Conservation (phyloP, 805 yeast genomes). For the Suhomyces sp. region DNA sequence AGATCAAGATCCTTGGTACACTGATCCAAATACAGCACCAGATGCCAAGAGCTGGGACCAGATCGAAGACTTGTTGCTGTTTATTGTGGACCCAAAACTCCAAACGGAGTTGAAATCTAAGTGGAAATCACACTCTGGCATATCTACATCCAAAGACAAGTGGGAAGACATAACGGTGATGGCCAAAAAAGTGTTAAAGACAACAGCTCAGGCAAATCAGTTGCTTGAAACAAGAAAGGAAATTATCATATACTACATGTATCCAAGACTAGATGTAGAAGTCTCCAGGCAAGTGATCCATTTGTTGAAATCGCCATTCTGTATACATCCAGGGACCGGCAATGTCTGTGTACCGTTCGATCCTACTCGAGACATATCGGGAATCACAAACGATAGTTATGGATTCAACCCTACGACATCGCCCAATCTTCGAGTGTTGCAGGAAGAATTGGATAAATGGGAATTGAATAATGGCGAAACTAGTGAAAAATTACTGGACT, state of each 20-base stretch:
- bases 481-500: conserved; percentile 35
- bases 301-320: conserved; percentile 91
- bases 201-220: conserved; percentile 43
- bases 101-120: conserved; percentile 49
- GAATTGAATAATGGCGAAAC: conserved; percentile 31
- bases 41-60: conserved; percentile 48
- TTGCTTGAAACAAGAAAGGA: conserved; percentile 77
- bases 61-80: conserved; percentile 54
- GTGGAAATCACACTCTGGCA: conserved; percentile 47
- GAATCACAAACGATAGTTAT: conserved; percentile 34
- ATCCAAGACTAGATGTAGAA: conserved; percentile 91
- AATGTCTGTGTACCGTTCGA: conserved; percentile 90
- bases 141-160: conserved; percentile 53
- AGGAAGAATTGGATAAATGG: conserved; percentile 58
- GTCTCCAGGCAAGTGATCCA: conserved; percentile 89
- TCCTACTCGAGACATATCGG: conserved; percentile 39
- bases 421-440: conserved; percentile 67
- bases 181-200: conserved; percentile 47
- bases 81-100: conserved; percentile 60
- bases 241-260: conserved; percentile 71
- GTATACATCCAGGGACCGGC: conserved; percentile 95
- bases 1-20: conserved; percentile 86
- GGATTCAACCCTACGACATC: conserved; percentile 78
- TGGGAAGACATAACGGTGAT: conserved; percentile 73
- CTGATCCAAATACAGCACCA: conserved; percentile 28